Base-by-base conservation (phyloP, 2,329 filamentous ascomycete genomes). In the Pseudocercospora crystallina region DNA sequence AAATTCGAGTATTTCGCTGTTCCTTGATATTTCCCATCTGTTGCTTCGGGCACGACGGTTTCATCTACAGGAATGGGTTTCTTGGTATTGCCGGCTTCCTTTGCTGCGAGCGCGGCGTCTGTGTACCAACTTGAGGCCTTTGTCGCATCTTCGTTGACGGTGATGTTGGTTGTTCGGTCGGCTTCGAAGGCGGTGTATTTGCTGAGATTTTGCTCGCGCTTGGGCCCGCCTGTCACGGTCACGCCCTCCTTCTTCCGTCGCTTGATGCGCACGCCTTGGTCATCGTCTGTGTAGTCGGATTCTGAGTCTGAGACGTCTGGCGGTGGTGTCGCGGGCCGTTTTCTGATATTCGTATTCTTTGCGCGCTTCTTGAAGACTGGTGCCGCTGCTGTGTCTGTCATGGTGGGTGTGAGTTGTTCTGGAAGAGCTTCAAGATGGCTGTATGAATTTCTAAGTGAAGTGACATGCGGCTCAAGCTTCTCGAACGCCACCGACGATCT, bases 51-150 rank as follows among this genome's bases (percentile, higher is more conserved):
- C 81, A 83, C 13, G 85, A 73, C 35, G 11, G 47, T 55, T 33
- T 50, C 51, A 8, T 40, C 29, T 32, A 40, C 43, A 35, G 42
- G 13, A 7, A 26, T 7, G 20, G 20, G 4, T 42, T 43, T 30
- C 13, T 41, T 48, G 12, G 48, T 42, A 5, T 37, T 53, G 8
- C 51, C 47, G 5, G 55, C 54, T 20, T 57, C 54, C 12, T 61
- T 57, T 3, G 59, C 60, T n/a, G 60, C 60, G 37, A 77, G 57
- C 4, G 74, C 71, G 47, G 79, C 78, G 53, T 92, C 88, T 54
- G 95, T 90, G 71, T 87, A 94, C 91, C 90, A 96, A 68, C 95
- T 89, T 49, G 81, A 86, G 37, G 85, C 81, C 65, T 95, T 96
- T 1, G 92, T 97, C 14, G 94, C 92, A 68, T 96, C 91, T 69